Conservation (phyloP, 164 flowering plant species). For the Chimonanthus salicifolius region DNA sequence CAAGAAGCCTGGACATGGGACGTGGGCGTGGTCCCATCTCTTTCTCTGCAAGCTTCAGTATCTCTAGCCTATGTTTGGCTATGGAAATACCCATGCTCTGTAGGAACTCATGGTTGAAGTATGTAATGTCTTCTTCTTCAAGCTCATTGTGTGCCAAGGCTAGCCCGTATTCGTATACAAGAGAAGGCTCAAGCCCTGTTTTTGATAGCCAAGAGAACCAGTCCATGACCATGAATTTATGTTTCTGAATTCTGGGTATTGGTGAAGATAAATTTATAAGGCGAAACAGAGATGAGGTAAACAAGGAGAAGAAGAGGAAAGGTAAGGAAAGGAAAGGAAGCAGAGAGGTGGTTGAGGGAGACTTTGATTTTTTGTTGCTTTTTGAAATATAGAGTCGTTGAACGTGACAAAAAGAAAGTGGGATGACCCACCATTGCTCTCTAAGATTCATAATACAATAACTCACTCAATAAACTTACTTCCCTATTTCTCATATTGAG, state of each 20-base stretch:
- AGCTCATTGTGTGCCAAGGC: slow-evolving; percentile 66
- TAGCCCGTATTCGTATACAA: slow-evolving; percentile 57
- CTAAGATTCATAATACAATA: neutral
- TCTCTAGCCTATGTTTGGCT: slow-evolving; percentile 83
- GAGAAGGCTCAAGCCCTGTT: slow-evolving; percentile 48
- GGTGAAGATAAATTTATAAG: neutral
- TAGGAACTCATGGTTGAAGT: slow-evolving; percentile 84
- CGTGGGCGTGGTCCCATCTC: slow-evolving; percentile 24
- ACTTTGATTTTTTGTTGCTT: neutral
- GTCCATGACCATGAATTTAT: slow-evolving; percentile 31
- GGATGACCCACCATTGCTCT: neutral
- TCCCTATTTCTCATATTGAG: neutral
- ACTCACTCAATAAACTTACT: neutral
- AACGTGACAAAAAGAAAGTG: neutral
- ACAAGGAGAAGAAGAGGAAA: neutral
- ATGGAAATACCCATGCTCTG: slow-evolving; percentile 76
- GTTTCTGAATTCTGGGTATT: slow-evolving; percentile 12
- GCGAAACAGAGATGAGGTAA: neutral
- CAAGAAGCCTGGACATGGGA: slow-evolving; percentile 41
- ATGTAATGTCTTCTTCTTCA: slow-evolving; percentile 45
- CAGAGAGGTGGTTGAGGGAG: neutral
- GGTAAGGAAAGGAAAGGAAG: slow-evolving; percentile 1
- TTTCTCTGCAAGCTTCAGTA: slow-evolving; percentile 67
- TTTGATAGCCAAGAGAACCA: slow-evolving; percentile 85
- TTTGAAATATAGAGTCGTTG: slow-evolving; percentile 2